Evolutionary conservation across 108 stramenopile genomes (phyloP).

Genomic region (Mediolabrus comicus): DNA sequence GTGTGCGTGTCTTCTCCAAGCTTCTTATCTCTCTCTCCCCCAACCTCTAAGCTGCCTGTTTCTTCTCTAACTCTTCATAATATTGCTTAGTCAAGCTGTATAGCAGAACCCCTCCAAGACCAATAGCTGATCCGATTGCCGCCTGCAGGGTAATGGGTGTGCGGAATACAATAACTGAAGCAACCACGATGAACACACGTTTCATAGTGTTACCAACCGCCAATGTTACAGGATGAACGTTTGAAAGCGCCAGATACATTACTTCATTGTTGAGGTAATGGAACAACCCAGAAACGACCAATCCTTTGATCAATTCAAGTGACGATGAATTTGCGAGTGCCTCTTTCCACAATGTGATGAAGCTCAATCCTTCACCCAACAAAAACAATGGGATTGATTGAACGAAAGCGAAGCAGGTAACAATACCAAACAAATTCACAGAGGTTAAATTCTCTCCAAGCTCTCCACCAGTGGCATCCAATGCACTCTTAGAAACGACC

Average conservation of each 20-base stretch:
- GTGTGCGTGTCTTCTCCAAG: background rate
- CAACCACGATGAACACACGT: conserved; percentile 94
- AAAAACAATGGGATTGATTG: conserved; percentile 77
- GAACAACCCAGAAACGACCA: conserved; percentile 83
- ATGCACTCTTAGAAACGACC: conserved; percentile 84
- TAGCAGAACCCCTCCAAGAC: conserved; percentile 78
- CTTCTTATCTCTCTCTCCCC: background rate
- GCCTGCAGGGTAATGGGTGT: conserved; percentile 83
- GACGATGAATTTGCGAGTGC: conserved; percentile 26
- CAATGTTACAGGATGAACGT: conserved; percentile 92
- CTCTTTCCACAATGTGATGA: conserved; percentile 56
- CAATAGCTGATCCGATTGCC: conserved; percentile 76
- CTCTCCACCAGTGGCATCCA: conserved; percentile 47
- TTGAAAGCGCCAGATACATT: conserved; percentile 88
- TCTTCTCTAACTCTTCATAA: conserved; percentile 63
- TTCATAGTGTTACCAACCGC: conserved; percentile 98
- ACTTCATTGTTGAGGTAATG: conserved; percentile 97
- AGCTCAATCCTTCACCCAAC: conserved; percentile 58
- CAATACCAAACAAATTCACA: conserved; percentile 91
- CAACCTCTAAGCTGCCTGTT: background rate
- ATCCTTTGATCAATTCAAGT: conserved; percentile 43
- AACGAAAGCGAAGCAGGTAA: conserved; percentile 79
- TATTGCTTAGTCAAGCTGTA: conserved; percentile 80
- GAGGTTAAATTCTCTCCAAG: conserved; percentile 70
- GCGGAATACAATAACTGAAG: conserved; percentile 90